phyloP scores from a whole-genome alignment of 2,329 filamentous ascomycete genomes.

The Orbilia ellipsospora region DNA sequence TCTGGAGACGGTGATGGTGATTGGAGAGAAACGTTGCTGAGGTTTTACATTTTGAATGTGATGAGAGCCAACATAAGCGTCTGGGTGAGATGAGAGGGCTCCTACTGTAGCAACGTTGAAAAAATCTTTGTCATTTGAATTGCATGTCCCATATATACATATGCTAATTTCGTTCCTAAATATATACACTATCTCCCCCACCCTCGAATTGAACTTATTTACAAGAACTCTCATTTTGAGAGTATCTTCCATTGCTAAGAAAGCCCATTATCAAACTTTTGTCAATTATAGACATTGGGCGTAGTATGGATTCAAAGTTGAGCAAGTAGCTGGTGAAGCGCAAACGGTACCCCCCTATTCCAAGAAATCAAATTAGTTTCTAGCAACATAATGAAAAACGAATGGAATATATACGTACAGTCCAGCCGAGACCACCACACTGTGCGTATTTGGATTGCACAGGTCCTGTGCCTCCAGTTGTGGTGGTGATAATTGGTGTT shows the following conservation, averaged over 20 bases:
- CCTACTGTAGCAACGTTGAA: no score
- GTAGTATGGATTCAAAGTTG: constrained; percentile 53
- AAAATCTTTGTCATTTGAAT: no score
- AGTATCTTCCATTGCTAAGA: not conserved
- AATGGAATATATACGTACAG: constrained; percentile 29
- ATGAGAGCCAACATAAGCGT: no score
- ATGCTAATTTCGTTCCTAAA: not conserved
- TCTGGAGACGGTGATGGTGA: not conserved
- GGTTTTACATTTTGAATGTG: no score
- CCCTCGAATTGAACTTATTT: not conserved
- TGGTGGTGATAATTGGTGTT: constrained; percentile 10
- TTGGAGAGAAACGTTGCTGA: not conserved
- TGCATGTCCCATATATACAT: no score
- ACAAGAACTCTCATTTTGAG: not conserved
- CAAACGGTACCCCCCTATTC: constrained; percentile 38
- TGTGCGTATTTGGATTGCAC: constrained; percentile 50
- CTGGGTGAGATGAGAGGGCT: no score
- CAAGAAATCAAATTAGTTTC: constrained; percentile 12
- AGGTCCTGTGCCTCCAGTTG: constrained; percentile 17
- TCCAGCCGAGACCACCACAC: constrained; percentile 45
- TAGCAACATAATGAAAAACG: not conserved
- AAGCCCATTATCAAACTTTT: not conserved
- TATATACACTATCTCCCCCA: not conserved
- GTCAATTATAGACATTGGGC: constrained; percentile 43
- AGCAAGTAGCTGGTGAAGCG: constrained; percentile 48